phyloP scores from a whole-genome alignment of 768 basidiomycete species.

The Termitomyces sp. region DNA sequence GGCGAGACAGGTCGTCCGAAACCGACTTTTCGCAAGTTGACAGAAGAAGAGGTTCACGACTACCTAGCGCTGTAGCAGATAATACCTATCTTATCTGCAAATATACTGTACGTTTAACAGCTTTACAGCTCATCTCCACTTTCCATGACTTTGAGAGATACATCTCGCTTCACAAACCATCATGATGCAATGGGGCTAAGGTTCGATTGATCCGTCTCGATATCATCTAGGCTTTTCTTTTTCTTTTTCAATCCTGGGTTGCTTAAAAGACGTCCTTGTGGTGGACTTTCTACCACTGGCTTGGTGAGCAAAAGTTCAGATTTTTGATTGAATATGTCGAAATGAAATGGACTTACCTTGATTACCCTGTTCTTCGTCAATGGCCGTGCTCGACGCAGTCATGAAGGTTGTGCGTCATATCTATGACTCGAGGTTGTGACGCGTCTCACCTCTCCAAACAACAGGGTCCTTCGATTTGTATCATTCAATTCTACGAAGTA shows the following conservation, averaged over 20 bases:
- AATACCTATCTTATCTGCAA: conserved; percentile 3
- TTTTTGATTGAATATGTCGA: neutral
- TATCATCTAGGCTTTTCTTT: neutral
- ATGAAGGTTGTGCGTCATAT: neutral
- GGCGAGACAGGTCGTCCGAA: conserved; percentile 64
- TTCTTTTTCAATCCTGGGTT: neutral
- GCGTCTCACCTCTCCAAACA: neutral
- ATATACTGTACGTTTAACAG: conserved; percentile 19
- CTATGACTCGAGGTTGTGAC: neutral
- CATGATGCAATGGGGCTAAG: neutral
- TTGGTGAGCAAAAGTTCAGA: neutral
- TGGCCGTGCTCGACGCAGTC: neutral
- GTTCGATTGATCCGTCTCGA: neutral
- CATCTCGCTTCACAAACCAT: neutral
- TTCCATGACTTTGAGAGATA: neutral
- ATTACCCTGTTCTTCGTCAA: neutral
- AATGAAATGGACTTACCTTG: neutral
- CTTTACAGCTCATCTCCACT: neutral
- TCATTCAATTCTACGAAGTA: neutral
- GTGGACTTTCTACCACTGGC: neutral
- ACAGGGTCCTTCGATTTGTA: neutral
- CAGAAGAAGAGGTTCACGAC: conserved; percentile 95
- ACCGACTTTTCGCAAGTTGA: conserved; percentile 91
- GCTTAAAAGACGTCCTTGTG: neutral
- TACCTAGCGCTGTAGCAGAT: conserved; percentile 73